Percentiles rank a stretch among this genome's conserved stretches.
Conservation (phyloP, 805 yeast species). For the Torulaspora indica region DNA sequence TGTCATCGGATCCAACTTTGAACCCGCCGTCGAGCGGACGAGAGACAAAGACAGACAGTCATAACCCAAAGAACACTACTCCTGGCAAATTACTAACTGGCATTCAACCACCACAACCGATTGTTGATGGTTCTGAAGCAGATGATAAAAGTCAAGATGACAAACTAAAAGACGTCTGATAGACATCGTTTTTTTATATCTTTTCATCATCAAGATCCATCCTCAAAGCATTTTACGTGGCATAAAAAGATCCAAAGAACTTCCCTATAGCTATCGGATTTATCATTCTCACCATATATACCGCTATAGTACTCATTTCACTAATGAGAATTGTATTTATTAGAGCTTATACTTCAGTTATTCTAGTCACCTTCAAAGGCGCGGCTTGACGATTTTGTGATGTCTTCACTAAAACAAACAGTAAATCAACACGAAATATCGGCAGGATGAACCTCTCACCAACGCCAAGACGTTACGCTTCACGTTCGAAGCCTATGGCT, state of each 20-base stretch:
- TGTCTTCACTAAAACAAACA: slow-evolving; percentile 2
- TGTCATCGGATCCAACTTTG: slow-evolving; percentile 5
- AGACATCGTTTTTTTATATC: not conserved
- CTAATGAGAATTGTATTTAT: slow-evolving; percentile 5
- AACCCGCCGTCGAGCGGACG: not conserved
- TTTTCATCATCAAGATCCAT: not conserved
- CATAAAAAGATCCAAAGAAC: not conserved
- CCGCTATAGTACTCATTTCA: slow-evolving; percentile 2
- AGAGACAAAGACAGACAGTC: not conserved
- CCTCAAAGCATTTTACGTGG: slow-evolving; percentile 3
- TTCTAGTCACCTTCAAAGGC: not conserved
- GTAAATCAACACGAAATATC: not conserved
- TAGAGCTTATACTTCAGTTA: not conserved
- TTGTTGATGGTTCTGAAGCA: not conserved
- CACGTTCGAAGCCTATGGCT: slow-evolving; percentile 10
- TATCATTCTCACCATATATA: not conserved
- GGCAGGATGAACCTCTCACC: slow-evolving; percentile 29
- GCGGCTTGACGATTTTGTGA: slow-evolving; percentile 8
- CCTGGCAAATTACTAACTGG: slow-evolving; percentile 13
- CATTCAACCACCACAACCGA: slow-evolving; percentile 11
- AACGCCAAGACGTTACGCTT: slow-evolving; percentile 31
- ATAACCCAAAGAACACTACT: slow-evolving; percentile 8
- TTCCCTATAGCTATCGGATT: slow-evolving; percentile 2
- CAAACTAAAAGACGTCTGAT: slow-evolving; percentile 1
- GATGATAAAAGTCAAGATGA: slow-evolving; percentile 2